Conservation (phyloP, 2,329 filamentous ascomycete species). For the Nigrograna mackinnonii region DNA sequence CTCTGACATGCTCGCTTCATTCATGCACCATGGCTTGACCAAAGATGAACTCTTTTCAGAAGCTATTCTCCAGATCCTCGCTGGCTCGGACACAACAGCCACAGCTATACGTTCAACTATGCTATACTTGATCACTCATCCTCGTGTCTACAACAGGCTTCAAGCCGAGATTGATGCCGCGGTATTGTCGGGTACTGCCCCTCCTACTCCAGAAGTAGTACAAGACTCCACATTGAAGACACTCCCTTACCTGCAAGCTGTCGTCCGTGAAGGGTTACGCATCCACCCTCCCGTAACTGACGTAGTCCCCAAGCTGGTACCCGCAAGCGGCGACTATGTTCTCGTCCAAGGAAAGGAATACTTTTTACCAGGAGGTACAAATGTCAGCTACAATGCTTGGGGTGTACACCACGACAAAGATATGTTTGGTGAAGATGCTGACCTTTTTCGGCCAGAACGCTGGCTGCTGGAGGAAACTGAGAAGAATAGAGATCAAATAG, state of each 20-base stretch:
- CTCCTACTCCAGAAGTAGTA: conserved; percentile 43
- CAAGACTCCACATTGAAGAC: conserved; percentile 48
- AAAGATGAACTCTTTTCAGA: conserved; percentile 47
- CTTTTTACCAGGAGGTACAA: conserved; percentile 37
- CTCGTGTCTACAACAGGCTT: conserved; percentile 50
- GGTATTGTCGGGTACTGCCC: conserved; percentile 41
- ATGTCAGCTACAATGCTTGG: conserved; percentile 37
- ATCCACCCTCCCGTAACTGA: conserved; percentile 47
- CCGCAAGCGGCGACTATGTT: conserved; percentile 35
- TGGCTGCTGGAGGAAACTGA: conserved; percentile 45
- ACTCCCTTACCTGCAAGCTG: conserved; percentile 51
- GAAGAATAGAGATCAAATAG: conserved; percentile 27
- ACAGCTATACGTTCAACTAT: conserved; percentile 58
- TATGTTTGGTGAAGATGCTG: conserved; percentile 44
- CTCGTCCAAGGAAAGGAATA: conserved; percentile 26
- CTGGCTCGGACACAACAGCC: conserved; percentile 63
- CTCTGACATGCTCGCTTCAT: conserved; percentile 59
- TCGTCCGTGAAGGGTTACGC: conserved; percentile 52
- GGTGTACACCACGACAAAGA: conserved; percentile 33
- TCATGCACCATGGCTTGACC: conserved; percentile 51
- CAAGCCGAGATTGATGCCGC: conserved; percentile 51
- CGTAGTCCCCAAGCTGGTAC: conserved; percentile 34
- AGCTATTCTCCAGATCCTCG: conserved; percentile 52
- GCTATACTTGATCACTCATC: conserved; percentile 57
- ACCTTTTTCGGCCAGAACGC: conserved; percentile 53